Percentiles rank a stretch among this genome's conserved stretches.
phyloP scores from a whole-genome alignment of 2,329 filamentous ascomycete genomes.

The Graphilbum sp. region DNA sequence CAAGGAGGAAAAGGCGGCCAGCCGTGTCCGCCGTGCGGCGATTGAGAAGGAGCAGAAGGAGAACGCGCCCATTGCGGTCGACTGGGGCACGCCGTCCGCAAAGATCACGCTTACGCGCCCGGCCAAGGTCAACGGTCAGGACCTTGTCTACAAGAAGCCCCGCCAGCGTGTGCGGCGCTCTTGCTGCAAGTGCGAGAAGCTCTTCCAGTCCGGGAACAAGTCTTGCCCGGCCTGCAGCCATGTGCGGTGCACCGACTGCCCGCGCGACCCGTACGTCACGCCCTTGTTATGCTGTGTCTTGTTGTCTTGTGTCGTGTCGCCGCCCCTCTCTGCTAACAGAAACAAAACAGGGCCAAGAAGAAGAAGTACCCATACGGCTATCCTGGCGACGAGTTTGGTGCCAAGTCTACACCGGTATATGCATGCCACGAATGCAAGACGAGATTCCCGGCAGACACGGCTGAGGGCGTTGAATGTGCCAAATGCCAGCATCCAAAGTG shows the following conservation, averaged over 20 bases:
- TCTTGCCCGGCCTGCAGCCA: conserved; percentile 55
- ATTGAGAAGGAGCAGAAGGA: conserved; percentile 38
- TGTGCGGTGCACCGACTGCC: conserved; percentile 62
- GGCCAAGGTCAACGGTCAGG: conserved; percentile 49
- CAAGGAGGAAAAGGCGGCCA: conserved; percentile 35
- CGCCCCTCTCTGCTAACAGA: conserved; percentile 5
- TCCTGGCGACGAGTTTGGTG: conserved; percentile 45
- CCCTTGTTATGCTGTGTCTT: not conserved
- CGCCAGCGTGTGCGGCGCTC: conserved; percentile 57
- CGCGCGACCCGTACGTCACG: conserved; percentile 55
- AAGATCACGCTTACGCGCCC: conserved; percentile 41
- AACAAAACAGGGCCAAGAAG: conserved; percentile 41
- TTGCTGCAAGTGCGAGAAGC: conserved; percentile 56
- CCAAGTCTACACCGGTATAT: conserved; percentile 33
- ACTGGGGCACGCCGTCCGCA: conserved; percentile 25
- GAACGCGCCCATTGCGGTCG: conserved; percentile 34
- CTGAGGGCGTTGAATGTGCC: conserved; percentile 36
- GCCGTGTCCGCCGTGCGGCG: conserved; percentile 32
- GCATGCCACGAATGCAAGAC: conserved; percentile 47
- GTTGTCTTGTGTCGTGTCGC: not conserved
- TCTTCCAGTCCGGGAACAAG: conserved; percentile 44
- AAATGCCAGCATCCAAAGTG: conserved; percentile 47
- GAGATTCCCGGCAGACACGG: conserved; percentile 33
- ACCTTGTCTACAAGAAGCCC: conserved; percentile 54
- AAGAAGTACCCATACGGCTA: conserved; percentile 55